phyloP scores from a whole-genome alignment of 305 asterid genomes.

The Stenogyne calaminthoides region DNA sequence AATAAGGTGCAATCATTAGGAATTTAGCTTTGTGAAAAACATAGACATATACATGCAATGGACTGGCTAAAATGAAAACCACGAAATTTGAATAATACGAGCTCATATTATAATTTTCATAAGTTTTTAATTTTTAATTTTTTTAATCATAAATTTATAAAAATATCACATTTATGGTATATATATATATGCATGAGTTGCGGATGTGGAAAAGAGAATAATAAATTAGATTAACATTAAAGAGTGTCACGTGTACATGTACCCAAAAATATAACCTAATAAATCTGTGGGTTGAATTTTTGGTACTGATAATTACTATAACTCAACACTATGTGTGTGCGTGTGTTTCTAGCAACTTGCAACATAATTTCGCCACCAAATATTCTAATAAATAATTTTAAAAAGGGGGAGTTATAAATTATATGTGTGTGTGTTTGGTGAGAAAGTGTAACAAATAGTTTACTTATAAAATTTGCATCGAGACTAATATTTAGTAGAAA shows the following conservation, averaged over 20 bases:
- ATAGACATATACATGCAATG: not conserved
- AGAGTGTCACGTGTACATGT: not conserved
- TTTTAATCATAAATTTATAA: too few species aligned
- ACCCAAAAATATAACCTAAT: not conserved
- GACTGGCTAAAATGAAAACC: not conserved
- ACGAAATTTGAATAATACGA: too few species aligned
- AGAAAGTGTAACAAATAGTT: too few species aligned
- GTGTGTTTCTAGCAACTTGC: not conserved
- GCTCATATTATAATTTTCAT: too few species aligned
- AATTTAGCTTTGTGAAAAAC: not conserved
- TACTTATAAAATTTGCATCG: not conserved
- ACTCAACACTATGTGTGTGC: not conserved
- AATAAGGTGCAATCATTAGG: not conserved
- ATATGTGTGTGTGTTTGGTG: not conserved
- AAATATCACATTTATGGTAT: too few species aligned
- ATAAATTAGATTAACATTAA: not conserved
- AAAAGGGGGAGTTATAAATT: not conserved
- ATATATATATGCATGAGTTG: too few species aligned
- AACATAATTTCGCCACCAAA: not conserved
- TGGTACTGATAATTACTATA: not conserved
- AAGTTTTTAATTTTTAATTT: too few species aligned
- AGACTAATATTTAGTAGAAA: not conserved
- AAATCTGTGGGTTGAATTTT: not conserved
- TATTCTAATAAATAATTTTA: not conserved
- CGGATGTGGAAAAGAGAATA: too few species aligned